Evolutionary conservation across 2,329 filamentous ascomycete genomes (phyloP), one percentile per base, ranked within the genome.

Genomic region (Nigrograna mackinnonii): DNA sequence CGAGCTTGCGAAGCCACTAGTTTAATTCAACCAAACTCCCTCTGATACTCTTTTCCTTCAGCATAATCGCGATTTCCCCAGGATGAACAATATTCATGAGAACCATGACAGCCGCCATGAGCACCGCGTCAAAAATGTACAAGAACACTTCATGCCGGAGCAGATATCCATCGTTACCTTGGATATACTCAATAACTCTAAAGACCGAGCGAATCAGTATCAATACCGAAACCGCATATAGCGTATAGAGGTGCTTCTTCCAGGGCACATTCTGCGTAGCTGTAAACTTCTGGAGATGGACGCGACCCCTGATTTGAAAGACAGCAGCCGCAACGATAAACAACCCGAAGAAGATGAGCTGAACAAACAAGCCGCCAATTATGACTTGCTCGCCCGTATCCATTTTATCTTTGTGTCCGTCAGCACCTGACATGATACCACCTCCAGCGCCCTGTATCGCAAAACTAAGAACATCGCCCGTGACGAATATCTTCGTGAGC

Each of bases 141-240:
- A 74, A 39, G 30, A 61, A 74, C n/a, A 62, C 56, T 60, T 78
- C 75, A 20, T 68, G 59, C 4, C 43, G 44, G 19, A 77, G 54
- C 16, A 79, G 49, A 30, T 65, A 69, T 1, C 77, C 77, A 17
- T 64, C 50, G 19, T 69, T 63, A 2, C 77, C 76, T 50, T 71
- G 57, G 0, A 62, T 47, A 44, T 76, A 82, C 60, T 80, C 78
- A 5, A 72, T 55, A 7, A 79, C 64, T 22, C 78, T 68, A 39
- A 78, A 78, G 2, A 79, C 44, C 5, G 63, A 73, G 24, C 79
- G 68, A 5, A 79, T 39, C 44, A 80, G 58, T 52, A 81, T 79
- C 14, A 79, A 56, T 0, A 57, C 46, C 43, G 68, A 73, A 21
- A 68, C 63, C 2, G 52, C 35, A 49, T 79, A 79, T 9, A 81